A percentile compares a stretch with the other conserved stretches of the same genome.
Evolutionary conservation across 805 yeast genomes (phyloP).

Genomic region (Pichia kluyveri): DNA sequence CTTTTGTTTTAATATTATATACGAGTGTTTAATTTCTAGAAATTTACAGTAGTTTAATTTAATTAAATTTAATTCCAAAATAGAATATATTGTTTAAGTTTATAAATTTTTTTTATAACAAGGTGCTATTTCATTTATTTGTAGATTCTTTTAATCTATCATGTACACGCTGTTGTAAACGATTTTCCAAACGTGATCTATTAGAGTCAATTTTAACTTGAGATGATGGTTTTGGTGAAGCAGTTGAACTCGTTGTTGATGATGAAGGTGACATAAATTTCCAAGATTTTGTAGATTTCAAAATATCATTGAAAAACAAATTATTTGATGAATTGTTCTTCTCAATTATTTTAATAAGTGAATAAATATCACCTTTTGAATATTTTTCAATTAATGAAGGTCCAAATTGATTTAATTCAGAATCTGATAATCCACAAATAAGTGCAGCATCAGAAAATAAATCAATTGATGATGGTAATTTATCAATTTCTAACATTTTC

Average conservation of each 20-base stretch:
- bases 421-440: slow-evolving; percentile 8
- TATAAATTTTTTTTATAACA: too few species aligned
- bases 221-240: not conserved
- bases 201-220: slow-evolving; percentile 23
- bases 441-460: slow-evolving; percentile 6
- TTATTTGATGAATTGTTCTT: not conserved
- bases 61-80: too few species aligned
- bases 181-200: slow-evolving; percentile 39
- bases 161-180: slow-evolving; percentile 37
- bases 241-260: not conserved
- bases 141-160: slow-evolving; percentile 16
- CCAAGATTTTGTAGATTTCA: slow-evolving; percentile 6
- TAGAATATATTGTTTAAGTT: too few species aligned
- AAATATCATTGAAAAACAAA: slow-evolving; percentile 1
- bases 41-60: not conserved
- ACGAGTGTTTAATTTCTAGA: too few species aligned
- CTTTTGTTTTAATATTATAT: too few species aligned
- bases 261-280: not conserved
- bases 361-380: slow-evolving; percentile 7
- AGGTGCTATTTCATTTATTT: not conserved
- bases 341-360: not conserved
- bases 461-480: slow-evolving; percentile 6
- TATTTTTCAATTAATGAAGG: slow-evolving; percentile 6
- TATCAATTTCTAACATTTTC: not conserved
- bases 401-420: slow-evolving; percentile 3